Evolutionary conservation across 805 yeast species (phyloP).

Genomic region (Zygosaccharomyces gambellarensis): DNA sequence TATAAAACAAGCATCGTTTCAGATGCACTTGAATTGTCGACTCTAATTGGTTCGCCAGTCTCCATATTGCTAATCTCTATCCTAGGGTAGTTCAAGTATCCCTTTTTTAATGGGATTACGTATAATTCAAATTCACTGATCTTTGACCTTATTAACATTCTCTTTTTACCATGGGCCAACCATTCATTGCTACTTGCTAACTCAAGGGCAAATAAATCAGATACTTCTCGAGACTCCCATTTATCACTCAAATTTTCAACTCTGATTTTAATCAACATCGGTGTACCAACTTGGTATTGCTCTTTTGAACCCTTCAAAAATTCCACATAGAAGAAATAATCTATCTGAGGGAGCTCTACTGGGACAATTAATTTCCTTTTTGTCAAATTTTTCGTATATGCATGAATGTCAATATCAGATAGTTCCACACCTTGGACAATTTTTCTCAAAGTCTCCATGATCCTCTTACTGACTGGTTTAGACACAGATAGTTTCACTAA

Average conservation of each 20-base stretch:
- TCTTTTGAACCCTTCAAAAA: constrained; percentile 6
- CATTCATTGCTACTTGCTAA: constrained; percentile 61
- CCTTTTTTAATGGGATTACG: constrained; percentile 71
- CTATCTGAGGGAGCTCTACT: constrained; percentile 26
- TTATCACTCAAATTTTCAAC: constrained; percentile 17
- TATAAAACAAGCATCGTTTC: constrained; percentile 71
- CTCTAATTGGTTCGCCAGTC: constrained; percentile 45
- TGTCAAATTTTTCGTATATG: constrained; percentile 21
- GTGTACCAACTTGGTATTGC: constrained; percentile 18
- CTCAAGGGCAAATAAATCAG: constrained; percentile 39
- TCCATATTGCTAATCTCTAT: constrained; percentile 42
- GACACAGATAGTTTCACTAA: constrained; percentile 9
- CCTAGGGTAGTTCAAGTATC: constrained; percentile 64
- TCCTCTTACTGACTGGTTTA: constrained; percentile 14
- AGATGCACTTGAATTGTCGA: constrained; percentile 62
- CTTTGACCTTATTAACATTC: constrained; percentile 44
- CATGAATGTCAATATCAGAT: constrained; percentile 22
- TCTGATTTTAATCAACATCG: constrained; percentile 16
- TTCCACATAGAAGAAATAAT: constrained; percentile 22
- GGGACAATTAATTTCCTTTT: constrained; percentile 24
- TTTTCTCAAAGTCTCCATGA: constrained; percentile 18
- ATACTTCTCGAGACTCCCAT: constrained; percentile 17
- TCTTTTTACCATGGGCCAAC: constrained; percentile 71
- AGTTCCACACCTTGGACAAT: constrained; percentile 19
- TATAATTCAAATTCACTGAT: constrained; percentile 37